phyloP scores from a whole-genome alignment of 257 asterid genomes.

The Coffea eugenioides region DNA sequence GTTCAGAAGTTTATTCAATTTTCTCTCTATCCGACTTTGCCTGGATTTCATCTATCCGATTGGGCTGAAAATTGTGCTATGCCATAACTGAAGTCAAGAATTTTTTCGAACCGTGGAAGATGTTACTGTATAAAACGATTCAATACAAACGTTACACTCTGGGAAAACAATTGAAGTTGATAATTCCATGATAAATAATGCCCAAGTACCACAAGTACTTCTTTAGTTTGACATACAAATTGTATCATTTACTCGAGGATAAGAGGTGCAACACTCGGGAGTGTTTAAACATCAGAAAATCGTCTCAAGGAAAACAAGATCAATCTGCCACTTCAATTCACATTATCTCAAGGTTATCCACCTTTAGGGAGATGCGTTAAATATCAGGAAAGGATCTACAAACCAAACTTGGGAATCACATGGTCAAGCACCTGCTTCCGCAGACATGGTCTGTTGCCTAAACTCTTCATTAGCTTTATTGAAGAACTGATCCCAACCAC shows the following conservation, averaged over 20 bases:
- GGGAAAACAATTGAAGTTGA: neutral
- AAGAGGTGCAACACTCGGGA: neutral
- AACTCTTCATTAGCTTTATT: constrained; percentile 48
- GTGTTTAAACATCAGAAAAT: neutral
- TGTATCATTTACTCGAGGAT: neutral
- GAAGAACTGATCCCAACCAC: constrained; percentile 39
- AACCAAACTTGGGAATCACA: neutral
- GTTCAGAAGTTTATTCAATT: too few species aligned
- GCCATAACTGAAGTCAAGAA: too few species aligned
- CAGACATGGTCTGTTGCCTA: constrained; percentile 28
- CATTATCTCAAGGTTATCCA: neutral
- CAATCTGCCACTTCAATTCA: neutral
- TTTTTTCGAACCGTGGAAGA: neutral
- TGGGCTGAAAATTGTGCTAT: neutral
- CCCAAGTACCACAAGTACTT: neutral
- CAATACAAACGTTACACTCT: too few species aligned
- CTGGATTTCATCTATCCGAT: neutral
- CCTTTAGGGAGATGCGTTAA: too few species aligned
- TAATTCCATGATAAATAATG: neutral
- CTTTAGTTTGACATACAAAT: neutral
- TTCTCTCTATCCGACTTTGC: too few species aligned
- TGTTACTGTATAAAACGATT: too few species aligned
- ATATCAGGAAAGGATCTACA: neutral
- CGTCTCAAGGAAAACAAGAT: neutral
- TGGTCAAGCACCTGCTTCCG: constrained; percentile 53